Evolutionary conservation across 2,329 filamentous ascomycete species (phyloP), one percentile per base, ranked within the genome.

Genomic region (Ceratocystis colombiana): DNA sequence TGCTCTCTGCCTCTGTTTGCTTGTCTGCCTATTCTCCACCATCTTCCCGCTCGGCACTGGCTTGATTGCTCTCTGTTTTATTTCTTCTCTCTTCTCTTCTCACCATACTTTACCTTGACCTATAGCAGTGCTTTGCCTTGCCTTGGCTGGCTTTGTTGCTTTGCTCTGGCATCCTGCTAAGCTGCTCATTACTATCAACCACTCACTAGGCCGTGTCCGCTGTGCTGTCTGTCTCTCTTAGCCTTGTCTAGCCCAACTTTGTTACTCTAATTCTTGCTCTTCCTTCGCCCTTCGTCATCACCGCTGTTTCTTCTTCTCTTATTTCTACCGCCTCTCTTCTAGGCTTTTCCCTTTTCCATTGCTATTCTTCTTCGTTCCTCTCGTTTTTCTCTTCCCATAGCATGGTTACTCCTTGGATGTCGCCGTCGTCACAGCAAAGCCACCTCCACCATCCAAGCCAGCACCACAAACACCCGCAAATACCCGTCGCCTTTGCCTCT

Each of bases 361-460:
- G 20, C 46, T 70, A 69, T 71, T 72, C 69, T 70, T 68, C 61
- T 33, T 63, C 61, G 15, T 33, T 30, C 10, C 55, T 59, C 22
- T 53, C 69, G 68, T 70, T 69, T 69, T 67, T 65, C 67, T 25
- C 15, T 64, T 64, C n/a, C 41, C 10, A 41, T 41, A 41, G 37
- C 37, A 41, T 41, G 37, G 37, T 41, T 41, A 41, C 37, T 41
- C 37, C 37, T 41, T 41, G 37, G 37, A 41, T 41, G 37, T 10
- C 37, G 37, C 37, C 37, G 10, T 41, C 37, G 37, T 41, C 25
- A 48, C 61, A 37, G 12, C 33, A 37, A 2, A n/a, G n/a, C 57
- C 57, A 37, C 70, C 70, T 72, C 75, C 70, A 74, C 72, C 65
- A 65, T 66, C 70, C 68, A 57, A 68, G 71, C 12, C 57, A 61